Conservation (phyloP, 257 asterid species). For the Jacaranda copaia region DNA sequence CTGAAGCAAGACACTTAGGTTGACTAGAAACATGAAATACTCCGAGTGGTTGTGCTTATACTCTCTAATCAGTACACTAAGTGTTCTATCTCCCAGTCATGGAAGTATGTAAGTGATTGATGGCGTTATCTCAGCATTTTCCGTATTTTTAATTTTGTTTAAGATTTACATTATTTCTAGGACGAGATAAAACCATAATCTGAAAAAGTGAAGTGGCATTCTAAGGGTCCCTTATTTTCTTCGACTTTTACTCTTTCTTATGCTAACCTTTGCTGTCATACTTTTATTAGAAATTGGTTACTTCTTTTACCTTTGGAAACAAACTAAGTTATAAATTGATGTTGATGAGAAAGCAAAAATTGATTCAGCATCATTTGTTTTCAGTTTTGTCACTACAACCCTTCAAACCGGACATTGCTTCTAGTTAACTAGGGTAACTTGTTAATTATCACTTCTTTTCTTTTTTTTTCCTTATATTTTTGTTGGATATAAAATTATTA, state of each 20-base stretch:
- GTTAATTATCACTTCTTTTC: background rate
- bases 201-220: slow-evolving; percentile 17
- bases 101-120: slow-evolving; percentile 50
- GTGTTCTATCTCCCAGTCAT: slow-evolving; percentile 15
- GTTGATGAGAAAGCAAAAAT: slow-evolving; percentile 13
- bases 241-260: slow-evolving; percentile 1
- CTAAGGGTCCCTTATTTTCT: background rate
- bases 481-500: background rate
- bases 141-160: slow-evolving; percentile 1
- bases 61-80: slow-evolving; percentile 36
- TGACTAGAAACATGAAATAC: slow-evolving; percentile 40
- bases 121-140: slow-evolving; percentile 6
- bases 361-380: background rate
- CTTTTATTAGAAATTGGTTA: background rate
- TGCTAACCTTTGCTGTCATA: background rate
- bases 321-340: background rate
- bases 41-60: slow-evolving; percentile 29
- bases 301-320: background rate
- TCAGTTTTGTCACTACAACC: slow-evolving; percentile 8
- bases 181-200: background rate
- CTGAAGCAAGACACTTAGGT: slow-evolving; percentile 23
- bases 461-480: background rate
- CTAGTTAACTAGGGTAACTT: slow-evolving; percentile 3
- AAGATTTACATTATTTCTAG: background rate
- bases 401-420: background rate